Evolutionary conservation across 2,329 filamentous ascomycete genomes (phyloP).

Genomic region (Thelonectria rubi): DNA sequence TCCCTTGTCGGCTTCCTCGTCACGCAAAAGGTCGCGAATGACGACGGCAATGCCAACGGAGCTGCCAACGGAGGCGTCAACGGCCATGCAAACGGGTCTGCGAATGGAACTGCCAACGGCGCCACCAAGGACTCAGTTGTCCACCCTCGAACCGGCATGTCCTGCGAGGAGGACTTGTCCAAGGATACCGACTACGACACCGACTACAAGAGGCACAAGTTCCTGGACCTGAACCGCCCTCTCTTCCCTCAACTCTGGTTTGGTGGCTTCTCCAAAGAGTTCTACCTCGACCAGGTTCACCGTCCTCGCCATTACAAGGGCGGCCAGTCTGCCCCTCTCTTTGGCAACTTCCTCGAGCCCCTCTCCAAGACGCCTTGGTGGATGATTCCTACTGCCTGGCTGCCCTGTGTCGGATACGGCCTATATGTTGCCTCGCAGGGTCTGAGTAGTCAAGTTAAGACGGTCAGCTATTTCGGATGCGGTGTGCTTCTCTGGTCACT

Average conservation of each 20-base stretch:
- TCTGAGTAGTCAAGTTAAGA: constrained; percentile 58
- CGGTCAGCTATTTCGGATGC: constrained; percentile 70
- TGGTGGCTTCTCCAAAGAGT: constrained; percentile 90
- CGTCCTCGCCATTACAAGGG: constrained; percentile 95
- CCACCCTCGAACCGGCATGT: constrained; percentile 83
- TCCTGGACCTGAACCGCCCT: constrained; percentile 86
- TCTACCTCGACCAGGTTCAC: constrained; percentile 96
- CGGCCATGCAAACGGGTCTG: constrained; percentile 39
- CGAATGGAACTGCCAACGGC: constrained; percentile 32
- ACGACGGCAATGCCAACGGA: constrained; percentile 45
- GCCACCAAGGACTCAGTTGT: constrained; percentile 47
- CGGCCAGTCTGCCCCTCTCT: constrained; percentile 89
- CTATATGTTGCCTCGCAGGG: constrained; percentile 71
- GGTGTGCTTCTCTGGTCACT: constrained; percentile 88
- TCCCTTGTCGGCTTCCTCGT: constrained; percentile 83
- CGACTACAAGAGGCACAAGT: constrained; percentile 93
- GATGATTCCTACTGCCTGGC: constrained; percentile 84
- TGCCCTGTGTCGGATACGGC: constrained; percentile 81
- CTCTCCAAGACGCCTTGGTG: constrained; percentile 95
- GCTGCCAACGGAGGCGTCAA: constrained; percentile 42
- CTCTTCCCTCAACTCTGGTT: constrained; percentile 88
- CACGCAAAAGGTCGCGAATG: constrained; percentile 61
- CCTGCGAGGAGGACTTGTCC: constrained; percentile 83
- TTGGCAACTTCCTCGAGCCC: constrained; percentile 99
- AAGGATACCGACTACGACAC: constrained; percentile 79